Evolutionary conservation across 805 yeast genomes (phyloP).

Genomic region (Dipodascus albidus): DNA sequence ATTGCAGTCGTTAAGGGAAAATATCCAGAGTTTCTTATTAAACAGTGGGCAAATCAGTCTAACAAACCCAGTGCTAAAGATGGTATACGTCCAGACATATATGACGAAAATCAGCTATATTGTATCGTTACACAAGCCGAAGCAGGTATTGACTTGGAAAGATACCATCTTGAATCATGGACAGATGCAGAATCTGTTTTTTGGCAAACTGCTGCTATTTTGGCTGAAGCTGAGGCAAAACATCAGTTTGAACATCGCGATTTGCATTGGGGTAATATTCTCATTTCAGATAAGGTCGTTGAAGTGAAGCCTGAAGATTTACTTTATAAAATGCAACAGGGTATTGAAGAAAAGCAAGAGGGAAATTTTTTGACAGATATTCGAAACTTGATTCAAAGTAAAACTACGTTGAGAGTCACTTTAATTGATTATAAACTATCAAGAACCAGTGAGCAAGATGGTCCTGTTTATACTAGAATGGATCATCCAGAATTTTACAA

Average conservation of each 20-base stretch:
- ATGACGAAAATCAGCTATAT: slow-evolving; percentile 25
- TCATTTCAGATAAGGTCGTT: slow-evolving; percentile 23
- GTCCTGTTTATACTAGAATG: slow-evolving; percentile 38
- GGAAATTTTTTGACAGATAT: slow-evolving; percentile 1
- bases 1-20: slow-evolving; percentile 37
- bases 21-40: slow-evolving; percentile 31
- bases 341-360: background rate
- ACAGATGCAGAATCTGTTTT: slow-evolving; percentile 35
- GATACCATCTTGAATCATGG: slow-evolving; percentile 29
- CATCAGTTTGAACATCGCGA: slow-evolving; percentile 61
- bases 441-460: slow-evolving; percentile 29
- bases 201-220: slow-evolving; percentile 38
- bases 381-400: background rate
- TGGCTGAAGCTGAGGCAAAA: slow-evolving; percentile 41
- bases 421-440: slow-evolving; percentile 49
- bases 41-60: slow-evolving; percentile 33
- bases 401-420: slow-evolving; percentile 28
- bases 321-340: background rate
- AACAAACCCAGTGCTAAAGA: background rate
- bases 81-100: slow-evolving; percentile 28
- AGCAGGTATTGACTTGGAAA: slow-evolving; percentile 34
- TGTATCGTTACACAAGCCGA: slow-evolving; percentile 25
- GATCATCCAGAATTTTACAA: slow-evolving; percentile 53
- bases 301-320: slow-evolving; percentile 8
- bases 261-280: slow-evolving; percentile 53